phyloP scores from a whole-genome alignment of 768 basidiomycete species.

The Ramaria rubella region DNA sequence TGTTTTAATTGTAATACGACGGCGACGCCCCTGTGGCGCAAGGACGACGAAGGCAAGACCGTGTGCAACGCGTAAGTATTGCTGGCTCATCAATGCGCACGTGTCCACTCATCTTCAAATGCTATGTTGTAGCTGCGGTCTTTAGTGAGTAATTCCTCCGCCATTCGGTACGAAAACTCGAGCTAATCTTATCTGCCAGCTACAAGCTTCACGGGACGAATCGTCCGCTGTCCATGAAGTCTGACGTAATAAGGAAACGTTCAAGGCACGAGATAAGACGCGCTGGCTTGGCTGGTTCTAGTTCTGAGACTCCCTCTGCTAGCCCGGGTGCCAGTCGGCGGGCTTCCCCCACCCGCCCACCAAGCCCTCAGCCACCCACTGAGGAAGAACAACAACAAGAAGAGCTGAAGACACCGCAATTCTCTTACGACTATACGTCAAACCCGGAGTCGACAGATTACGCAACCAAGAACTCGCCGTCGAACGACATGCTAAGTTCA shows the following conservation, averaged over 20 bases:
- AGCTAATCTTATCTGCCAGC: conserved; percentile 25
- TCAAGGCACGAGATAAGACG: conserved; percentile 75
- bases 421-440: conserved; percentile 9
- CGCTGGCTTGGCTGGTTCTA: conserved; percentile 38
- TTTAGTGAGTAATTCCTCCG: conserved; percentile 49
- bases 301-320: conserved; percentile 59
- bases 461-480: neutral
- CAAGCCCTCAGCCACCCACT: conserved; percentile 4
- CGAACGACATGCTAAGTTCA: conserved; percentile 6
- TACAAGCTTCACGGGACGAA: conserved; percentile 83
- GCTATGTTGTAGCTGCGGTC: conserved; percentile 50
- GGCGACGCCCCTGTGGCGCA: conserved; percentile 83
- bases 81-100: neutral
- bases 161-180: neutral
- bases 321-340: conserved; percentile 71
- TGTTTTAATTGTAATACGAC: conserved; percentile 90
- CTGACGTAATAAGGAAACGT: conserved; percentile 82
- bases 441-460: neutral
- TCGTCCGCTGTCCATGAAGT: conserved; percentile 87
- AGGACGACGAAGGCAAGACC: conserved; percentile 87
- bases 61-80: conserved; percentile 79
- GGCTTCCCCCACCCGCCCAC: conserved; percentile 45
- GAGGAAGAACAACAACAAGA: conserved; percentile 7
- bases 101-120: neutral
- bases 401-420: conserved; percentile 8